Evolutionary conservation across 768 basidiomycete species (phyloP), one percentile per base, ranked within the genome.

Genomic region (Boletus fagicola): DNA sequence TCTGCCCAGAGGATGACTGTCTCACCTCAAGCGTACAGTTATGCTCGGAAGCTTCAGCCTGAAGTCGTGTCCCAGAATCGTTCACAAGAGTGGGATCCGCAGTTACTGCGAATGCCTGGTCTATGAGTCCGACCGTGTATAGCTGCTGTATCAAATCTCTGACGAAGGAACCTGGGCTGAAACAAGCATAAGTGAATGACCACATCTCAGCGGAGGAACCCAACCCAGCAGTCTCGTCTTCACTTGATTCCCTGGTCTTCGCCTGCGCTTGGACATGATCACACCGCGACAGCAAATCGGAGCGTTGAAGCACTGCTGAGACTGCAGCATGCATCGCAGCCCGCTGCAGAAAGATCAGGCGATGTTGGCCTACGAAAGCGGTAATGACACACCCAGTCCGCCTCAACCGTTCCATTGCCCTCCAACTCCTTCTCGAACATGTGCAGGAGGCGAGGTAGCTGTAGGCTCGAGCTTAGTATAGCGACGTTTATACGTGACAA

Each of bases 391-490:
- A 88, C 90, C 80, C 82, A 83, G 59, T 91, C 87, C 13, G 74
- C 69, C 48, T 79, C 81, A 1, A 77, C 66, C 2, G 78, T 71
- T 33, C 78, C 79, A 44, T 74, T 72, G n/a, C 74, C 69, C 48
- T 80, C 83, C 11, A 87, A 67, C 26, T 74, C 74, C 61, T 76
- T 80, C 59, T 83, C 82, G 51, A 90, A 86, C n/a, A 67, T 69
- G 8, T 74, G 65, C 33, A 92, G 62, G 24, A 91, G 71, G 16
- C 73, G 74, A 30, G 90, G 89, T 13, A 92, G 75, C 89, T 90
- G 65, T 33, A 26, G 13, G 59, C 49, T 24, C 18, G 26, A 8
- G 49, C 36, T 62, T 31, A 61, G 42, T 33, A 46, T 35, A 48
- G 9, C 54, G 33, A n/a, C 33, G 0, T 58, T 22, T 31, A 40